Conservation (phyloP, 192 early-diverging fungal species). For the Coemansia erecta region DNA sequence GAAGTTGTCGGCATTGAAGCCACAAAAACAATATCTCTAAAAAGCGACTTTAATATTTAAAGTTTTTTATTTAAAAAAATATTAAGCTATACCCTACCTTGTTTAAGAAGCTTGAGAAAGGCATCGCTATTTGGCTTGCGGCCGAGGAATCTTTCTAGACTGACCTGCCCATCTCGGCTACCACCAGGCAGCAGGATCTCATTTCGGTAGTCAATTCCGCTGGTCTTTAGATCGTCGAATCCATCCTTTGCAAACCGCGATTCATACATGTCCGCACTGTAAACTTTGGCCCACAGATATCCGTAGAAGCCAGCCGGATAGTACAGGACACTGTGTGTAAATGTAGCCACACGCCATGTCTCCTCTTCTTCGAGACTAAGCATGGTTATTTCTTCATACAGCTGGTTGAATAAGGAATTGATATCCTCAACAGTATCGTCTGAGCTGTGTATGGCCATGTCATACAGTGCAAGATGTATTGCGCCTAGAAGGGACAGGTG, state of each 20-base stretch:
- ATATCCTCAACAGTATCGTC: slow-evolving; percentile 37
- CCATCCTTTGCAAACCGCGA: slow-evolving; percentile 59
- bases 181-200: slow-evolving; percentile 69
- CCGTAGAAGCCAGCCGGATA: slow-evolving; percentile 72
- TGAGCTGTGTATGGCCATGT: slow-evolving; percentile 67
- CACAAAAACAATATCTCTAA: slow-evolving; percentile 17
- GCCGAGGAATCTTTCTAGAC: slow-evolving; percentile 69
- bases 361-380: slow-evolving; percentile 20
- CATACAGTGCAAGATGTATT: slow-evolving; percentile 66
- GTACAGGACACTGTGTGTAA: slow-evolving; percentile 65
- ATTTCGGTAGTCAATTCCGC: no score
- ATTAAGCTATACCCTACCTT: not conserved
- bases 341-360: slow-evolving; percentile 47
- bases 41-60: slow-evolving; percentile 34
- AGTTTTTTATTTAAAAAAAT: slow-evolving; percentile 1
- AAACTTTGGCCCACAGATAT: slow-evolving; percentile 74
- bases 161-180: slow-evolving; percentile 62
- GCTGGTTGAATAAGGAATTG: slow-evolving; percentile 24
- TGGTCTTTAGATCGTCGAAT: slow-evolving; percentile 53
- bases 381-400: slow-evolving; percentile 19
- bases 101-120: no score
- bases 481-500: no score
- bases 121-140: slow-evolving; percentile 69
- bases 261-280: slow-evolving; percentile 76
- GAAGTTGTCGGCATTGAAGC: no score